Percentiles rank a stretch among this genome's conserved stretches.
Evolutionary conservation across 768 basidiomycete genomes (phyloP).

Genomic region (Crucibulum laeve): DNA sequence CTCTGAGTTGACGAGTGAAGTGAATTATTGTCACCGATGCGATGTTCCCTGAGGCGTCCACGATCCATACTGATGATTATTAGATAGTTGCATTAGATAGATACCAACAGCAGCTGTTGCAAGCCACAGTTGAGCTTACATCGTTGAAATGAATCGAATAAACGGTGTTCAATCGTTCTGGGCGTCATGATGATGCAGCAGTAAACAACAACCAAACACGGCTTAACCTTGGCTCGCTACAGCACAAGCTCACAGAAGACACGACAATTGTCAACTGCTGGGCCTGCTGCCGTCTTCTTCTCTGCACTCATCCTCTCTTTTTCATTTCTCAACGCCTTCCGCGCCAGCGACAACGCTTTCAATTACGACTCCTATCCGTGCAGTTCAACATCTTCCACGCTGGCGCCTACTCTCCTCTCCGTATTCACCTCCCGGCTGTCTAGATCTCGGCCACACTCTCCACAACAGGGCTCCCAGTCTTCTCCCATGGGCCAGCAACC

Average conservation of each 20-base stretch:
- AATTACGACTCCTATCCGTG: slow-evolving; percentile 9
- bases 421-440: slow-evolving; percentile 69
- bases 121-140: too few species aligned
- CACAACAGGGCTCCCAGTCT: slow-evolving; percentile 47
- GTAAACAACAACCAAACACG: slow-evolving; percentile 31
- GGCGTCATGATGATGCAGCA: slow-evolving; percentile 3
- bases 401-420: slow-evolving; percentile 81
- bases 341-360: slow-evolving; percentile 11
- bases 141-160: neutral
- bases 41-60: too few species aligned
- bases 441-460: slow-evolving; percentile 70
- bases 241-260: too few species aligned
- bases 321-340: slow-evolving; percentile 11
- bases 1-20: too few species aligned
- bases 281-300: neutral
- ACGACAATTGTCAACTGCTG: too few species aligned
- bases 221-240: slow-evolving; percentile 13
- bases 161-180: neutral
- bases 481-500: slow-evolving; percentile 78
- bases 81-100: too few species aligned
- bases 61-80: too few species aligned
- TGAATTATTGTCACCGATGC: too few species aligned
- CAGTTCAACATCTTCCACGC: slow-evolving; percentile 35
- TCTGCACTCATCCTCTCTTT: slow-evolving; percentile 7
- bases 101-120: too few species aligned